A percentile compares a stretch with the other conserved stretches of the same genome.
Conservation (phyloP, 495 filamentous ascomycete genomes). For the Rhizodiscina lignyota region DNA sequence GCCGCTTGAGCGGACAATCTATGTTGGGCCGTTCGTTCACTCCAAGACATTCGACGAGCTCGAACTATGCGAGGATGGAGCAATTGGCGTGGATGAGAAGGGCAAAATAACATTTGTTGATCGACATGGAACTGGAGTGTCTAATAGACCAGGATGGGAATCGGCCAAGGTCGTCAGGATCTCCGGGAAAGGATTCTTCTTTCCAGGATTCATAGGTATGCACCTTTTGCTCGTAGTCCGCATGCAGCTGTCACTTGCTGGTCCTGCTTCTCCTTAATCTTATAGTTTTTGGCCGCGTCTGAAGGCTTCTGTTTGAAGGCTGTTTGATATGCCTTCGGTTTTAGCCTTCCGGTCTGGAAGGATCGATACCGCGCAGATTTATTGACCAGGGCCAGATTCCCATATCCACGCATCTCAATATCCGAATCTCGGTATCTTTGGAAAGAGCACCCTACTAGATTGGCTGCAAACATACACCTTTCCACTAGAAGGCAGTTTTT, state of each 20-base stretch:
- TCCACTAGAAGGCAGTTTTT: conserved; percentile 65
- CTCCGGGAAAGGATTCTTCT: conserved; percentile 49
- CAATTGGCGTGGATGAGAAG: conserved; percentile 45
- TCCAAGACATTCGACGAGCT: conserved; percentile 35
- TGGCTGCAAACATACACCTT: conserved; percentile 96
- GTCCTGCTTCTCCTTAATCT: too few relatives aligned
- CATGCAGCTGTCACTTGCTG: too few relatives aligned
- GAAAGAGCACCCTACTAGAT: conserved; percentile 70
- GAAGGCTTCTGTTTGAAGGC: too few relatives aligned
- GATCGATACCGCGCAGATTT: conserved; percentile 1
- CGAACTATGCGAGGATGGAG: conserved; percentile 39
- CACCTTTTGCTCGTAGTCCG: conserved; percentile 1
- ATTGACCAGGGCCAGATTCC: conserved; percentile 41
- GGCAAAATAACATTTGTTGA: conserved; percentile 51
- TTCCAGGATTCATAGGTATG: conserved; percentile 81
- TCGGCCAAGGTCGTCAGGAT: conserved; percentile 20
- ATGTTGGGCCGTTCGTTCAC: conserved; percentile 41
- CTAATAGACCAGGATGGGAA: too few relatives aligned
- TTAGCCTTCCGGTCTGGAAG: too few relatives aligned
- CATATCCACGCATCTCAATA: conserved; percentile 92
- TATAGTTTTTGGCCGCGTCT: too few relatives aligned
- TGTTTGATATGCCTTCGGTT: too few relatives aligned
- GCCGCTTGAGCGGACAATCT: too few relatives aligned
- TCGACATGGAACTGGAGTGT: too few relatives aligned
- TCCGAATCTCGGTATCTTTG: conserved; percentile 83